Base-by-base conservation (phyloP, 768 basidiomycete genomes). In the Mycena chlorophos region DNA sequence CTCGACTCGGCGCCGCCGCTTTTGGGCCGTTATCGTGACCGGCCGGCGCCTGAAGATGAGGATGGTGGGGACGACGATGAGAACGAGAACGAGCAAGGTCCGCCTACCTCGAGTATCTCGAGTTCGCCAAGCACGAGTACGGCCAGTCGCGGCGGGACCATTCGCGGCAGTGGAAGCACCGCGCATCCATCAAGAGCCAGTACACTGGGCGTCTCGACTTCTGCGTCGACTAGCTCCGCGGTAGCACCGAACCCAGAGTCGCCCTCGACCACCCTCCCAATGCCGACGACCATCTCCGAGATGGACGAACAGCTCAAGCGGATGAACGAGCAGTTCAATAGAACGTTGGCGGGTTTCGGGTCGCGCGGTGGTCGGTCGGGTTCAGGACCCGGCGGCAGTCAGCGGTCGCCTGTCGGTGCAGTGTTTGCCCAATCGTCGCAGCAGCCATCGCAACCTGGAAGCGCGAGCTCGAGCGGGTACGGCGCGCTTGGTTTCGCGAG, bases 1-100 rank as follows among this genome's bases (percentile, higher is more conserved):
- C 89, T 89, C 48, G 89, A 89, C 62, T 73, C 80, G 23, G 78
- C 87, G 23, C 85, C 84, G 63, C 88, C 89, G 3, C 73, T 91
- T 49, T 74, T 74, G 13, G 77, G 80, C 27, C 68, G 76, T 26
- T 63, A 55, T 51, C 73, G 68, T 55, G 69, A 67, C 34, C 51
- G 56, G 48, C 42, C 29, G 27, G 39, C 47, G 31, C 23, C 31
- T 17, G 58, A 45, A 17, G 55, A 55, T n/a, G 28, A 25, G 22
- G 37, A 39, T 13, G 22, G 47, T 13, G 30, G 30, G 45, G 49
- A 51, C 28, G 34, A 26, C n/a, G 34, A 34, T 45, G 64, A 58
- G 31, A 48, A 58, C 38, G 29, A 23, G 34, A 27, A 52, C 43
- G 53, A 48, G 47, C 16, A n/a, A n/a, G n/a, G n/a, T n/a, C n/a